phyloP scores from a whole-genome alignment of 148 eudicot genomes.

The Oxyria digyna region DNA sequence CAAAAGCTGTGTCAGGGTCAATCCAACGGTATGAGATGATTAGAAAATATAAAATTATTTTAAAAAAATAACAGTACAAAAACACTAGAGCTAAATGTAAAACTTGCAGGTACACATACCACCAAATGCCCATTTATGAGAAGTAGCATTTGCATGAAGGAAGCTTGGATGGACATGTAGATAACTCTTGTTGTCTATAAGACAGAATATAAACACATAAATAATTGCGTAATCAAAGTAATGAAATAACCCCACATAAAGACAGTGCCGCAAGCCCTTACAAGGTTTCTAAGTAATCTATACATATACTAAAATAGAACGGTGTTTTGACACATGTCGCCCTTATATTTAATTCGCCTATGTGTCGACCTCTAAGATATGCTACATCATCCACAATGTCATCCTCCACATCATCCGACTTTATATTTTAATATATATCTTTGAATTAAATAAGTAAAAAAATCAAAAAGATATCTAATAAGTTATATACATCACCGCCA shows the following conservation, averaged over 20 bases:
- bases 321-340: no score
- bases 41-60: neutral
- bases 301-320: no score
- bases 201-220: neutral
- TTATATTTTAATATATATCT: no score
- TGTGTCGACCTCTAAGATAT: no score
- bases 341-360: no score
- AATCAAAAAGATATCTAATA: no score
- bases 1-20: constrained; percentile 49
- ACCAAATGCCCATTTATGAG: constrained; percentile 98
- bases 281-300: neutral
- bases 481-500: no score
- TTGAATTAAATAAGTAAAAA: no score
- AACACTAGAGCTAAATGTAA: neutral
- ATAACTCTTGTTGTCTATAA: constrained; percentile 43
- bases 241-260: neutral
- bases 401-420: no score
- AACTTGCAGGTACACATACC: constrained; percentile 24
- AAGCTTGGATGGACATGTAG: constrained; percentile 79
- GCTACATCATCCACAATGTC: no score
- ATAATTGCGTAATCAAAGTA: neutral
- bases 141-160: constrained; percentile 93
- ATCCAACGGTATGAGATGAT: neutral
- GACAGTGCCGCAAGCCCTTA: neutral
- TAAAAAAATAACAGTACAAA: neutral